These are phyloP conservation scores for Leptographium flavum DNA, from an alignment of 2,329 filamentous ascomycete genomes.

Conservation along the genomic window DNA sequence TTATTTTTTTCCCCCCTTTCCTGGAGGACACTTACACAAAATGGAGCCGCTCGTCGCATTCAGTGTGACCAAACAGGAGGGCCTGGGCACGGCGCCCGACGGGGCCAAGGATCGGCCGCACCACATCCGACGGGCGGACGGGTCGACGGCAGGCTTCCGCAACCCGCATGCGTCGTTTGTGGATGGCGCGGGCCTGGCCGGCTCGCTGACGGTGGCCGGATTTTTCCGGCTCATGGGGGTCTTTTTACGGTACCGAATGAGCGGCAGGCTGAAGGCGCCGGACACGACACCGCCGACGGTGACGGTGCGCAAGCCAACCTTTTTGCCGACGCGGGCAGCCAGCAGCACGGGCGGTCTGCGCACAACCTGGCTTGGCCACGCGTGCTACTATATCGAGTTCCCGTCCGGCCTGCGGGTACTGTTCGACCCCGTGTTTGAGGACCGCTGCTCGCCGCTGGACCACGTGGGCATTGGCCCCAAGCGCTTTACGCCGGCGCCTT, in stretches of 20 bases:
- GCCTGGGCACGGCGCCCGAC: constrained; percentile 17
- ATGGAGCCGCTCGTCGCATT: constrained; percentile 7
- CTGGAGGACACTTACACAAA: background rate
- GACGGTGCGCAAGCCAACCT: constrained; percentile 49
- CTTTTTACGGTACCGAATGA: constrained; percentile 21
- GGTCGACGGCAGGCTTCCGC: constrained; percentile 28
- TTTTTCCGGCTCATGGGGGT: constrained; percentile 15
- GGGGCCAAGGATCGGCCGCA: constrained; percentile 31
- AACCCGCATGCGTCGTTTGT: constrained; percentile 36
- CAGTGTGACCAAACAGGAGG: constrained; percentile 1
- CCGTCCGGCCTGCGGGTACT: constrained; percentile 74
- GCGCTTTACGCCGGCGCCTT: constrained; percentile 65
- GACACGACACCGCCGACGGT: constrained; percentile 53
- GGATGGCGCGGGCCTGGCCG: constrained; percentile 11
- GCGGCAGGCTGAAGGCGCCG: constrained; percentile 30
- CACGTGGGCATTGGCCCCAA: constrained; percentile 60
- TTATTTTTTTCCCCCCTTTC: background rate
- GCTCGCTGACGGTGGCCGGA: background rate
- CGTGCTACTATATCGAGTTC: constrained; percentile 87
- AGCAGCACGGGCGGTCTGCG: constrained; percentile 34
- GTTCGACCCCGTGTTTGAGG: constrained; percentile 87
- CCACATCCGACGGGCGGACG: constrained; percentile 27
- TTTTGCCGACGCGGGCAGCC: constrained; percentile 40
- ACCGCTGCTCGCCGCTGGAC: constrained; percentile 64
- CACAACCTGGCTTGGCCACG: constrained; percentile 90